A percentile compares a stretch with the other conserved stretches of the same genome.
Conservation (phyloP, 106 monocot species). For the Triglochin maritima region DNA sequence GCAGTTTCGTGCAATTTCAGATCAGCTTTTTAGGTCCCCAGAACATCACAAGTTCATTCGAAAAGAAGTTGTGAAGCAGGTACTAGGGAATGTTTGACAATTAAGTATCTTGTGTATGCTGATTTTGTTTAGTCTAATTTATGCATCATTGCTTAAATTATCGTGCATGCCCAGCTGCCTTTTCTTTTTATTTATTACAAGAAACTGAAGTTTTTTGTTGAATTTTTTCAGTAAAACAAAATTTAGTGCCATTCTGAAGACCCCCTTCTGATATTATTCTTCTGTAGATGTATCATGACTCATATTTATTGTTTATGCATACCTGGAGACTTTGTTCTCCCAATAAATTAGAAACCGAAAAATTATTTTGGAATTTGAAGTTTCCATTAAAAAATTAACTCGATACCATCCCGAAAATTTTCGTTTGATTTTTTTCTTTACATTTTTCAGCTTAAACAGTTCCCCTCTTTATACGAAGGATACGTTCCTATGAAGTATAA, state of each 20-base stretch:
- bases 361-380: neutral
- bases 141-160: neutral
- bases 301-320: too few species aligned
- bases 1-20: slow-evolving; percentile 89
- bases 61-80: slow-evolving; percentile 85
- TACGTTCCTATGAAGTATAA: slow-evolving; percentile 99
- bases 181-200: neutral
- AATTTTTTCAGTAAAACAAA: too few species aligned
- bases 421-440: neutral
- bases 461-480: slow-evolving; percentile 65
- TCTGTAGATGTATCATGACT: too few species aligned
- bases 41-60: slow-evolving; percentile 76
- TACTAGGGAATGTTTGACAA: slow-evolving; percentile 5
- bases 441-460: slow-evolving; percentile 74
- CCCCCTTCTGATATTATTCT: too few species aligned
- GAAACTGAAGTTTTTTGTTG: too few species aligned
- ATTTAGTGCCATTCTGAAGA: too few species aligned
- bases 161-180: neutral
- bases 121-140: neutral
- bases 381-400: neutral
- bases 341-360: too few species aligned
- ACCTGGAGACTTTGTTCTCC: too few species aligned
- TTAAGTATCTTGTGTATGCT: neutral
- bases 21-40: slow-evolving; percentile 78
- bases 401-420: too few species aligned